Evolutionary conservation across 2,329 filamentous ascomycete species (phyloP), one percentile per base, ranked within the genome.

Genomic region (Talaromyces sp.): DNA sequence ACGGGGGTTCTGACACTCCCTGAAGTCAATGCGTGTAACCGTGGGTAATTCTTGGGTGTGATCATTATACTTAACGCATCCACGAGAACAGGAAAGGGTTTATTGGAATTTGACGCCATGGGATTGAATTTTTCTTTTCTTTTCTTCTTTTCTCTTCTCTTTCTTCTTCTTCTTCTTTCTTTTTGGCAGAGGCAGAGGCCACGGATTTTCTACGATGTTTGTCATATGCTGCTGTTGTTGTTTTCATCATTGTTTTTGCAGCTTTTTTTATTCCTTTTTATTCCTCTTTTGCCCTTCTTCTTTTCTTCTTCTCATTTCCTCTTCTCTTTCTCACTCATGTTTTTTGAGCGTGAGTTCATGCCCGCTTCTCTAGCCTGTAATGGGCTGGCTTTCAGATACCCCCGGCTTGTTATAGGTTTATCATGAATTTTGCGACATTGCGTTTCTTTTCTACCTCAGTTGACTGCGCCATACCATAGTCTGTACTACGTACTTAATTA

Each of bases 341-440:
- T 47, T 47, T 47, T 47, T 47, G 49, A 53, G 49, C 28, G 49
- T 53, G 25, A 30, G 27, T 28, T n/a, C 49, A 53, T 53, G 28
- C 49, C 28, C 27, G 49, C 58, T 36, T 36, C 33, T 51, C 60
- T 59, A 44, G 60, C 52, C 51, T 53, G 51, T 47, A 33, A 54
- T 56, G 51, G 60, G 57, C 60, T 59, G 58, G 57, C 60, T 62
- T 59, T 62, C 60, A 59, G 60, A 62, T 62, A 62, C 60, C 60
- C 60, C 60, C 33, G 57, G 52, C 58, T 51, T 59, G 32, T 56
- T 59, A 17, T 53, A 28, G 49, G 49, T 53, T 28, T 30, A 27
- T 30, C 27, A 53, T 53, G 49, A 53, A 53, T 53, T n/a, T 30
- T 28, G 22, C 49, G 47, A 28, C n/a, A 44, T 51, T 19, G 47